Evolutionary conservation across 1,284 basidiomycete species (phyloP).

Genomic region (Polyporus tsugae): DNA sequence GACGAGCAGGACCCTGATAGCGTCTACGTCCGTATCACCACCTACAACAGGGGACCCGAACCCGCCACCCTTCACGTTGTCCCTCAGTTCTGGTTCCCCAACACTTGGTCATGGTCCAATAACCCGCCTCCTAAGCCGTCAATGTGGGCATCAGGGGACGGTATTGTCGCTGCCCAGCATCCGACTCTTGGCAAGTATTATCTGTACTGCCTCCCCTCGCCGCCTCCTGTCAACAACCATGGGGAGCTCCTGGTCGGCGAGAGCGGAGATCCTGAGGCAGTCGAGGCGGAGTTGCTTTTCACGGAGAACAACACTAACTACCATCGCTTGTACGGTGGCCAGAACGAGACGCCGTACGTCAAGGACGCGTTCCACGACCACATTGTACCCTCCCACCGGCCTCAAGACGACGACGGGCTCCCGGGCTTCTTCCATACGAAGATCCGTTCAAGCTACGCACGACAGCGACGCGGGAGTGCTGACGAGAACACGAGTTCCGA

Average conservation of each 20-base stretch:
- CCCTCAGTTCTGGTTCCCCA: conserved; percentile 96
- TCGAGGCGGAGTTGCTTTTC: conserved; percentile 88
- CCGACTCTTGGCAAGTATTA: conserved; percentile 78
- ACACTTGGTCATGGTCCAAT: conserved; percentile 96
- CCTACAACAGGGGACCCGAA: conserved; percentile 97
- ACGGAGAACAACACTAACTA: conserved; percentile 99
- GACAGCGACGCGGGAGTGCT: conserved; percentile 38
- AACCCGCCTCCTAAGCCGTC: conserved; percentile 84
- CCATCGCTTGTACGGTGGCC: conserved; percentile 87
- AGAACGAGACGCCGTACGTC: conserved; percentile 84
- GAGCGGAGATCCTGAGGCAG: conserved; percentile 67
- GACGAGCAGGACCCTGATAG: conserved; percentile 92
- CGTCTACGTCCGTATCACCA: conserved; percentile 92
- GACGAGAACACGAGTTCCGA: conserved; percentile 38
- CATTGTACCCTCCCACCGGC: conserved; percentile 88
- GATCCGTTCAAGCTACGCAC: conserved; percentile 57
- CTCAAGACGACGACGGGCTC: conserved; percentile 47
- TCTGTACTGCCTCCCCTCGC: conserved; percentile 92
- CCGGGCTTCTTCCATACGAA: conserved; percentile 52
- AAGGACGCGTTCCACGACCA: conserved; percentile 99
- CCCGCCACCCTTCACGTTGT: conserved; percentile 95
- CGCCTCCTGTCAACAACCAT: conserved; percentile 84
- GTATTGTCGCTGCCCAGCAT: conserved; percentile 79
- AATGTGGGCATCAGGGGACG: conserved; percentile 67
- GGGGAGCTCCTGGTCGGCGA: conserved; percentile 58